phyloP scores from a whole-genome alignment of 306 rosid species.

The Prunus fruticosa region DNA sequence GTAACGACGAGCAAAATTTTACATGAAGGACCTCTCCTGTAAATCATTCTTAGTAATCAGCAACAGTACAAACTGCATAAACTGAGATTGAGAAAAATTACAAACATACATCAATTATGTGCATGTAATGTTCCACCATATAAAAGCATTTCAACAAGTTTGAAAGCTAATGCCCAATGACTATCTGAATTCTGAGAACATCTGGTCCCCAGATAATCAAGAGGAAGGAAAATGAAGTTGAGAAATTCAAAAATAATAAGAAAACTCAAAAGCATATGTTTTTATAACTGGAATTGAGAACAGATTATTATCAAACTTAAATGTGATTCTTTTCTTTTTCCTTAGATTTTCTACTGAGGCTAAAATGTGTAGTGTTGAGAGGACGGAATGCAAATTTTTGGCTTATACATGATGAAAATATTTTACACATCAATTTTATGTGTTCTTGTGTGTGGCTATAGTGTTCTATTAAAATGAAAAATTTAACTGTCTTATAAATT shows the following conservation, averaged over 20 bases:
- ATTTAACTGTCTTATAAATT: slow-evolving; percentile 6
- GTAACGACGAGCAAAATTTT: slow-evolving; percentile 54
- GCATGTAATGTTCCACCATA: too few species aligned
- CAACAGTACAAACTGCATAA: not conserved
- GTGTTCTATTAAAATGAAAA: not conserved
- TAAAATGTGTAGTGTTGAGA: not conserved
- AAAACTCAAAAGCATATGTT: not conserved
- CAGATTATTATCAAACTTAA: not conserved
- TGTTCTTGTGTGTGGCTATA: not conserved
- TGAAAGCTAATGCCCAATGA: too few species aligned
- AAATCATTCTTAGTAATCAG: slow-evolving; percentile 29
- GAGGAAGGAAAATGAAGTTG: not conserved
- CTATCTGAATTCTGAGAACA: not conserved
- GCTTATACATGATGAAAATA: not conserved
- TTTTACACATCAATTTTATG: not conserved
- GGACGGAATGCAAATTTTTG: not conserved
- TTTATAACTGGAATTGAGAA: not conserved
- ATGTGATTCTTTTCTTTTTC: not conserved
- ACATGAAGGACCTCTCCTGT: slow-evolving; percentile 76
- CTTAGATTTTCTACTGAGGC: not conserved
- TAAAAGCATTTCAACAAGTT: too few species aligned
- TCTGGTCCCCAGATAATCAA: not conserved
- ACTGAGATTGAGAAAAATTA: not conserved
- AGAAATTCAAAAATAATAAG: not conserved
- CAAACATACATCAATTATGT: not conserved